Evolutionary conservation across 2,329 filamentous ascomycete genomes (phyloP).

Genomic region (Fusarium oxysporum): DNA sequence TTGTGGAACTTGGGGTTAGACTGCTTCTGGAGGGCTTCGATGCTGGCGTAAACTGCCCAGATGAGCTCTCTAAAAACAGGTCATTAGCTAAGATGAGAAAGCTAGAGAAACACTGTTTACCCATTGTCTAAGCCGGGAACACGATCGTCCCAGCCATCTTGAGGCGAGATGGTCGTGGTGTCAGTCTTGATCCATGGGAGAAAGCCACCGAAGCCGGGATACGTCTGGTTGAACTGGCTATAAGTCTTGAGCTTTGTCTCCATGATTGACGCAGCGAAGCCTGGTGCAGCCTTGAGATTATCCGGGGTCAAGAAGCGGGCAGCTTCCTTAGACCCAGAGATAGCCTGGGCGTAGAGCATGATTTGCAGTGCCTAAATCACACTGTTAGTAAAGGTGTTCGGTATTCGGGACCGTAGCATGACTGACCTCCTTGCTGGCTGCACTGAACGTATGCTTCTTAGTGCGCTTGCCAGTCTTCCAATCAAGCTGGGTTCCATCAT

Average conservation of each 20-base stretch:
- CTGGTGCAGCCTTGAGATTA: constrained; percentile 47
- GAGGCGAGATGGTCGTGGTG: constrained; percentile 48
- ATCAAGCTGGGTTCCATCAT: constrained; percentile 55
- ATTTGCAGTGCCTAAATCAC: constrained; percentile 53
- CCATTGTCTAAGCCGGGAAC: constrained; percentile 57
- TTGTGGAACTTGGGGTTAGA: constrained; percentile 34
- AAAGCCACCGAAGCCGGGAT: constrained; percentile 56
- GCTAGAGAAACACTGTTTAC: constrained; percentile 21
- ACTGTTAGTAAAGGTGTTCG: background rate
- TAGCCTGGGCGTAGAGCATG: constrained; percentile 57
- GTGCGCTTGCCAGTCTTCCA: constrained; percentile 52
- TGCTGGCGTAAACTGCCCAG: constrained; percentile 57
- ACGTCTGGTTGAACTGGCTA: constrained; percentile 54
- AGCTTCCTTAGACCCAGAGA: constrained; percentile 52
- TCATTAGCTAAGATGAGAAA: background rate
- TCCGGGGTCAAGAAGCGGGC: constrained; percentile 54
- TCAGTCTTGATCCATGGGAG: constrained; percentile 54
- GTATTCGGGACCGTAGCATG: rapidly evolving
- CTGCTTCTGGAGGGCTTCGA: constrained; percentile 51
- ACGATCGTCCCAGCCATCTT: constrained; percentile 53
- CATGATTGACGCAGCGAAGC: constrained; percentile 52
- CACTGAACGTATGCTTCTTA: constrained; percentile 53
- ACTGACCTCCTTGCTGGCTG: constrained; percentile 52
- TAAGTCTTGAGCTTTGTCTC: constrained; percentile 54
- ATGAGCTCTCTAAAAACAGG: constrained; percentile 49